phyloP scores from a whole-genome alignment of 2,329 filamentous ascomycete genomes.

The Alternaria sp. region DNA sequence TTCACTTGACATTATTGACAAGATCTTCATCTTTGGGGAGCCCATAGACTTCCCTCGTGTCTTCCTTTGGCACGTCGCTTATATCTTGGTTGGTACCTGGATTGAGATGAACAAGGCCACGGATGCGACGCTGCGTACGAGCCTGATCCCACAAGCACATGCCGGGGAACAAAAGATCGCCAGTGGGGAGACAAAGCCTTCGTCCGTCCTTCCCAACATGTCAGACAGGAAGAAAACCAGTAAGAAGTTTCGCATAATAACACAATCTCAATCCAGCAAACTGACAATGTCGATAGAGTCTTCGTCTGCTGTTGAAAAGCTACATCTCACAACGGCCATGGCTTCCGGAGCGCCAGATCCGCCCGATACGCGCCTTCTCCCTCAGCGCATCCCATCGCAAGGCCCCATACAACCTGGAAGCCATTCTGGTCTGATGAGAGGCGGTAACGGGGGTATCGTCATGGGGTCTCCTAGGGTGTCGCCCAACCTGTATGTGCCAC shows the following conservation, averaged over 20 bases:
- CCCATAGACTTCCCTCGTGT: slow-evolving; percentile 27
- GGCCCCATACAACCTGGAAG: slow-evolving; percentile 2
- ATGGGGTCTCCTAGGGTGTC: slow-evolving; percentile 6
- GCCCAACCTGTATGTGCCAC: slow-evolving; percentile 13
- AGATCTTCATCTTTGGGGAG: slow-evolving; percentile 41
- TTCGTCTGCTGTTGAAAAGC: not conserved
- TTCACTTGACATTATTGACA: slow-evolving; percentile 34
- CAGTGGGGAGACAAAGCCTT: not conserved
- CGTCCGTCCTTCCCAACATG: not conserved
- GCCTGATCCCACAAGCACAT: not conserved
- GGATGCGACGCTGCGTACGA: not conserved
- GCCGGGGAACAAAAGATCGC: not conserved
- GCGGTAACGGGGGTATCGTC: slow-evolving; percentile 1
- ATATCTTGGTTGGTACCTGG: slow-evolving; percentile 35
- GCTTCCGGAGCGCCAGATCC: slow-evolving; percentile 1
- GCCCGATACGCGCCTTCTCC: not conserved
- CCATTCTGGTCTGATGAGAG: slow-evolving; percentile 7
- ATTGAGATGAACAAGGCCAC: slow-evolving; percentile 5
- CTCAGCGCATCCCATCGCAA: slow-evolving; percentile 3
- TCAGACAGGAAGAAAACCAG: slow-evolving; percentile 1
- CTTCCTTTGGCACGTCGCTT: slow-evolving; percentile 42
- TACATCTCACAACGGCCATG: not conserved
- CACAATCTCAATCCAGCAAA: not conserved
- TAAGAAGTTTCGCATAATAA: slow-evolving; percentile 20
- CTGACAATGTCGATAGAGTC: slow-evolving; percentile 23